Conservation (phyloP, 2,329 filamentous ascomycete species). For the Epichloe sibirici region DNA sequence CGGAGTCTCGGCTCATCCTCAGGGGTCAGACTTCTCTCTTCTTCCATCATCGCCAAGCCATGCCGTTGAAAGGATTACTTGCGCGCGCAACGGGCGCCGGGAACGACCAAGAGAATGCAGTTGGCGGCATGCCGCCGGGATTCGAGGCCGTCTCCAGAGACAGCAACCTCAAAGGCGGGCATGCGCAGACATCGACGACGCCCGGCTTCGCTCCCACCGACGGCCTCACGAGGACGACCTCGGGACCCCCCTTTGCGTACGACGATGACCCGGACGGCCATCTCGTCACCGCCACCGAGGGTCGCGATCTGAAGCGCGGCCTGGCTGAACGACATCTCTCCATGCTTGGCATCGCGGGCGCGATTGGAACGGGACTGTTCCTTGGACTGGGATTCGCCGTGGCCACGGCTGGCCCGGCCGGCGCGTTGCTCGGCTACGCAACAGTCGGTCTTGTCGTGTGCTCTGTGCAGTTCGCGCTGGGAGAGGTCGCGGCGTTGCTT, state of each 20-base stretch:
- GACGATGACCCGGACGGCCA: slow-evolving; percentile 22
- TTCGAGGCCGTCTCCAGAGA: too few species aligned
- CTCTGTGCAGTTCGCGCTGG: slow-evolving; percentile 45
- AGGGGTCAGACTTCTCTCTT: too few species aligned
- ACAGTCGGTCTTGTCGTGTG: slow-evolving; percentile 44
- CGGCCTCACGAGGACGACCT: not conserved
- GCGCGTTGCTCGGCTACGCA: slow-evolving; percentile 39
- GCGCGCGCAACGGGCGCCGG: too few species aligned
- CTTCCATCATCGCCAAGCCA: too few species aligned
- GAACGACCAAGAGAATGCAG: too few species aligned
- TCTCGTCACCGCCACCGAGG: slow-evolving; percentile 35
- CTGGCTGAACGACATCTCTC: slow-evolving; percentile 35
- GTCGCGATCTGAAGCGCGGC: slow-evolving; percentile 33
- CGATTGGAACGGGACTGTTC: slow-evolving; percentile 49
- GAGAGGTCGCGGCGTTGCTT: slow-evolving; percentile 47
- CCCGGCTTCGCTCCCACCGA: not conserved
- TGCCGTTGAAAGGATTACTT: too few species aligned
- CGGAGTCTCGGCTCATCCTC: too few species aligned
- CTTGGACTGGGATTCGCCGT: slow-evolving; percentile 45
- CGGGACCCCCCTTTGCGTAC: not conserved
- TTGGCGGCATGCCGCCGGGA: too few species aligned
- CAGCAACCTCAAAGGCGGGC: not conserved
- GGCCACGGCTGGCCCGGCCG: slow-evolving; percentile 34
- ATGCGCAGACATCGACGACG: not conserved
- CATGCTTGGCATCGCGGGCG: slow-evolving; percentile 50